Base-by-base conservation (phyloP, 2,329 filamentous ascomycete genomes). In the Cordyceps cateniannulata region DNA sequence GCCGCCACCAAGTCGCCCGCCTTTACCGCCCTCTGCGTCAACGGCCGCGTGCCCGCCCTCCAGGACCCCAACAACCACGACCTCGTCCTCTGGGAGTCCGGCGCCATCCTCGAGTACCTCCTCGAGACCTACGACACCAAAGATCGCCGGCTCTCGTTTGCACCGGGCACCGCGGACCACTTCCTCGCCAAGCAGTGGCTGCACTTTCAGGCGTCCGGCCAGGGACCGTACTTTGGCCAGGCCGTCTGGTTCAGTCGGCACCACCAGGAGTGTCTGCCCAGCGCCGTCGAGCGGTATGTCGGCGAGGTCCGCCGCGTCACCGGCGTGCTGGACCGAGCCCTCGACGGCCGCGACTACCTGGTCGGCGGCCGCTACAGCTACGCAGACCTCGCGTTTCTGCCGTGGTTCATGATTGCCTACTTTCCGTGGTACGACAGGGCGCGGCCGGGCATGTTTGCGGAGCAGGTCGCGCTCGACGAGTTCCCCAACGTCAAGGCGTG, bases 201-300 rank as follows among this genome's bases (percentile, higher is more conserved):
- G 12, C 66, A 71, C 65, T 75, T 75, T 62, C 74, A 76, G 54
- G 70, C 70, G 64, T 75, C 72, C 18, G 74, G 74, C 16, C 74
- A 75, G 65, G 74, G 74, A 0, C 75, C 74, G 2, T 76, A 76
- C 61, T 76, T 65, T 50, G 72, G 72, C 49, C 73, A 71, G 65
- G 65, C 63, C 22, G 62, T 66, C 8, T 74, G 72, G 71, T 75
- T 72, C 62, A 62, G 65, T 62, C 62, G 59, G 3, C 72, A 51
- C 62, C 67, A 72, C 58, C 63, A 63, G 1, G 71, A 71, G 40
- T 61, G 69, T 14, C 59, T 72, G 12, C 67, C 67, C 10, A 67
- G 63, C 6, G 71, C 70, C 58, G 71, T 68, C 63, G 64, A 69
- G 38, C 67, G 71, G 8, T 74, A 74, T 63, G 63, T 63, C 12